phyloP scores from a whole-genome alignment of 2,329 filamentous ascomycete species.

The Fusarium acutatum region DNA sequence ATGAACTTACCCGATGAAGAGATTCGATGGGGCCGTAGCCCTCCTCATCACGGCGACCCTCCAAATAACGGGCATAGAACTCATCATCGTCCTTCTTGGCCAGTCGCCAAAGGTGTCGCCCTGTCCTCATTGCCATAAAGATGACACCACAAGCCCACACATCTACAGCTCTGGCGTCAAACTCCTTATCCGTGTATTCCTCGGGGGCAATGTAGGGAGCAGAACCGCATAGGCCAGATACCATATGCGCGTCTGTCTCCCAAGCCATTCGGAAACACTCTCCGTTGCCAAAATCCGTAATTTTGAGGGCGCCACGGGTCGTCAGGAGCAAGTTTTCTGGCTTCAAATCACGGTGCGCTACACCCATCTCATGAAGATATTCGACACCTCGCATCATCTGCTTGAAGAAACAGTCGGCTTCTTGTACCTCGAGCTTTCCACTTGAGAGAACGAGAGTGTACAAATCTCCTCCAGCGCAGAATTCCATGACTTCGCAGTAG shows the following conservation, averaged over 20 bases:
- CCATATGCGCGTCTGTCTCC: slow-evolving; percentile 99
- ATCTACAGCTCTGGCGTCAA: slow-evolving; percentile 96
- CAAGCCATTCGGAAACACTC: slow-evolving; percentile 99
- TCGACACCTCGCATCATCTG: slow-evolving; percentile 99
- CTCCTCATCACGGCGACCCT: slow-evolving; percentile 91
- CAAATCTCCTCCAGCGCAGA: slow-evolving; percentile 93
- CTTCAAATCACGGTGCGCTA: slow-evolving; percentile 95
- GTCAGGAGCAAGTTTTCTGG: slow-evolving; percentile 96
- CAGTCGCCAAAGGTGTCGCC: slow-evolving; percentile 94
- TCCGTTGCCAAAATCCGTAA: slow-evolving; percentile 98
- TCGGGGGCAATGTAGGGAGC: slow-evolving; percentile 98
- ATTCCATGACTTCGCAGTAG: slow-evolving; percentile 99
- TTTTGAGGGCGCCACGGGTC: slow-evolving; percentile 91
- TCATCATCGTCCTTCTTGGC: slow-evolving; percentile 97
- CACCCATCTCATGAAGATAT: slow-evolving; percentile 99
- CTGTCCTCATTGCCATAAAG: slow-evolving; percentile 99
- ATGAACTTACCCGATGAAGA: slow-evolving; percentile 81
- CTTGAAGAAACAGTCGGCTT: slow-evolving; percentile 99
- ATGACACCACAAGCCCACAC: slow-evolving; percentile 99
- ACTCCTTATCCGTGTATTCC: slow-evolving; percentile 94
- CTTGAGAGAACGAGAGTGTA: slow-evolving; percentile 93
- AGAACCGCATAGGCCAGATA: slow-evolving; percentile 93
- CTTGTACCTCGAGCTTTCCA: slow-evolving; percentile 87
- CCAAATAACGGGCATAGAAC: slow-evolving; percentile 93
- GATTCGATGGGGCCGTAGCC: slow-evolving; percentile 97